Base-by-base conservation (phyloP, 169 alveolate genomes). In the Miamiensis avidus region DNA sequence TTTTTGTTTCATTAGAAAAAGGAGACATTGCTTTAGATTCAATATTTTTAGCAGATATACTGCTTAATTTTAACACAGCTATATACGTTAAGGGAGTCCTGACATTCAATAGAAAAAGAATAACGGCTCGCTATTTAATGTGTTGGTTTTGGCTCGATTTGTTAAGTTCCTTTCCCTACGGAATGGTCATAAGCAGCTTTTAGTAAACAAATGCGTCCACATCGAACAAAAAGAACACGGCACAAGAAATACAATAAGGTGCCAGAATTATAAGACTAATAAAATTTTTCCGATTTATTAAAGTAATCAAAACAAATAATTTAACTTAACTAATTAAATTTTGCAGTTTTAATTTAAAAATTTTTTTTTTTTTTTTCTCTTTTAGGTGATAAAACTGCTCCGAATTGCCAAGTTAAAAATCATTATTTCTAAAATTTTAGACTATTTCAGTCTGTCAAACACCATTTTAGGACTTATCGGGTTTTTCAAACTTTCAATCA, bases 351-450 rank as follows among this genome's bases (percentile, higher is more conserved):
- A n/a, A n/a, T 32, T 90, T 0, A 82, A 90, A 77, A 75, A 86
- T 29, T 33, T 90, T 11, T 82, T 76, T 64, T 74, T 90, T 75
- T 86, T 90, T 74, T 74, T 87, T 65, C 79, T 90, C 29, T 30
- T 90, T 78, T 82, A 85, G 65, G 87, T 87, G 0, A 31, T 90
- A 29, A 86, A 81, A 75, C 77, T 90, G 27, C 65, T 90, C 0
- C 69, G 94, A 75, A 81, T 90, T 0, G 82, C 84, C 27, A 90
- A 90, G 65, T 79, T 90, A 64, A 90, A 90, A 72, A 82, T 82
- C n/a, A 83, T 91, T 75, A 32, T 87, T 31, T 65, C 75, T 29
- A 89, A 88, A 82, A 72, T 92, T 1, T 95, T 92, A 83, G 95
- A 92, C 25, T 82, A 83, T 34, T 79, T 94, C 27, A 89, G 86